Evolutionary conservation across 495 filamentous ascomycete genomes (phyloP).

Genomic region (Lophiotrema nucula): DNA sequence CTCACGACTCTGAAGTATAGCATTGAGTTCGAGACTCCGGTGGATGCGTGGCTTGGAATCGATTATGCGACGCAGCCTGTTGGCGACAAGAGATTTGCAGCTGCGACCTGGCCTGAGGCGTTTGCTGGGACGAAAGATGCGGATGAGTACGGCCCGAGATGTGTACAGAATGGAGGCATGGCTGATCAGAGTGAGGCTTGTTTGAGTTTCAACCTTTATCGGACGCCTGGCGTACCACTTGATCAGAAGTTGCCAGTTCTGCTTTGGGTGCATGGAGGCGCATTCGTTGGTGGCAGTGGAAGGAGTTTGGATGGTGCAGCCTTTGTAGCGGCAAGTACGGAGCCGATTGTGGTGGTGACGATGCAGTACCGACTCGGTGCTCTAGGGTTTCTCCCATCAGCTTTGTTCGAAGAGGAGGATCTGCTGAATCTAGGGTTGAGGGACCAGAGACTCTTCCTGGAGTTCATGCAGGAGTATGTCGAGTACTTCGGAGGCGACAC

Average conservation of each 20-base stretch:
- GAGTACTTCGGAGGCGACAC: constrained; percentile 22
- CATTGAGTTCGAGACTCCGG: not conserved
- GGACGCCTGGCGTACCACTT: constrained; percentile 12
- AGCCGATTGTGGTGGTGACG: constrained; percentile 26
- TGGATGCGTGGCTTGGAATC: constrained; percentile 22
- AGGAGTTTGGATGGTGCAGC: constrained; percentile 20
- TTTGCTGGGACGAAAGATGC: constrained; percentile 11
- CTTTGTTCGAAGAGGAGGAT: constrained; percentile 17
- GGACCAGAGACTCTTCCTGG: constrained; percentile 19
- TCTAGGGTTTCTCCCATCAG: constrained; percentile 14
- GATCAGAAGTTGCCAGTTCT: constrained; percentile 20
- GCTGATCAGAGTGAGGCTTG: constrained; percentile 13
- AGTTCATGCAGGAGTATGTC: constrained; percentile 23
- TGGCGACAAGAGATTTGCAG: constrained; percentile 6
- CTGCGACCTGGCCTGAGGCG: constrained; percentile 1
- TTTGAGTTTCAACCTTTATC: constrained; percentile 21
- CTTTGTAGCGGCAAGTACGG: constrained; percentile 8
- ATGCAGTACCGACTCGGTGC: constrained; percentile 23
- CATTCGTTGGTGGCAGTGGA: constrained; percentile 8
- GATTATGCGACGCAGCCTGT: constrained; percentile 23
- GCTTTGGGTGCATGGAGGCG: constrained; percentile 17
- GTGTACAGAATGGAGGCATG: constrained; percentile 5
- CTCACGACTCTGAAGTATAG: not conserved
- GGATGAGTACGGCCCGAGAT: constrained; percentile 12
- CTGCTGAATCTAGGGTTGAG: constrained; percentile 19